Percentiles rank a stretch among this genome's conserved stretches.
These are phyloP conservation scores for Emergomyces africanus DNA, from an alignment of 2,329 filamentous ascomycete species.

Conservation along the genomic window DNA sequence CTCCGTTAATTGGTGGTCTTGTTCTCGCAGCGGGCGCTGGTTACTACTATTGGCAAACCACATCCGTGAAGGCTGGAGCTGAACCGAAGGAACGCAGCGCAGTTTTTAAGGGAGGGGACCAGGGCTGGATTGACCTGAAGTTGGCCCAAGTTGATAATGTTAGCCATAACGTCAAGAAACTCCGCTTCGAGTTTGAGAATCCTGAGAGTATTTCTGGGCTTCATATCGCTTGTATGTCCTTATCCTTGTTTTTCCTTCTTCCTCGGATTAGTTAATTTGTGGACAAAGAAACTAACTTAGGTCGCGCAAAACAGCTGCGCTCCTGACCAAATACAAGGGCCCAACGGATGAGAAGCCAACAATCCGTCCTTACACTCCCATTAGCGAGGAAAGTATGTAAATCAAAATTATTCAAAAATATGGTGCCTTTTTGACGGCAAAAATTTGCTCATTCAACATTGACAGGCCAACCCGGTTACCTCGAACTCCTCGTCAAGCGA, in stretches of 20 bases:
- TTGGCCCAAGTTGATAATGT: slow-evolving; percentile 64
- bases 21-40: slow-evolving; percentile 41
- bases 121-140: slow-evolving; percentile 75
- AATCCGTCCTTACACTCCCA: slow-evolving; percentile 84
- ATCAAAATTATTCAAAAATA: background rate
- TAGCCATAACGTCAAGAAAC: slow-evolving; percentile 90
- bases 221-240: slow-evolving; percentile 53
- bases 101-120: slow-evolving; percentile 70
- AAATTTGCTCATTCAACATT: slow-evolving; percentile 1
- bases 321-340: slow-evolving; percentile 86
- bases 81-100: slow-evolving; percentile 29
- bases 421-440: background rate
- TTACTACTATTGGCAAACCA: slow-evolving; percentile 36
- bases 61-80: slow-evolving; percentile 20
- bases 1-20: slow-evolving; percentile 42
- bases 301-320: slow-evolving; percentile 40
- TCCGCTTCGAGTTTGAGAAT: slow-evolving; percentile 79
- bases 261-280: background rate
- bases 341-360: slow-evolving; percentile 72
- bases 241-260: background rate
- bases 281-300: slow-evolving; percentile 3
- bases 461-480: slow-evolving; percentile 59
- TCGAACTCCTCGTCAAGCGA: slow-evolving; percentile 85
- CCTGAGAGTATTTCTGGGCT: slow-evolving; percentile 74
- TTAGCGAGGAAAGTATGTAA: slow-evolving; percentile 61